Conservation (phyloP, 78 protist genomes). For the Cavenderia fasciculata region DNA sequence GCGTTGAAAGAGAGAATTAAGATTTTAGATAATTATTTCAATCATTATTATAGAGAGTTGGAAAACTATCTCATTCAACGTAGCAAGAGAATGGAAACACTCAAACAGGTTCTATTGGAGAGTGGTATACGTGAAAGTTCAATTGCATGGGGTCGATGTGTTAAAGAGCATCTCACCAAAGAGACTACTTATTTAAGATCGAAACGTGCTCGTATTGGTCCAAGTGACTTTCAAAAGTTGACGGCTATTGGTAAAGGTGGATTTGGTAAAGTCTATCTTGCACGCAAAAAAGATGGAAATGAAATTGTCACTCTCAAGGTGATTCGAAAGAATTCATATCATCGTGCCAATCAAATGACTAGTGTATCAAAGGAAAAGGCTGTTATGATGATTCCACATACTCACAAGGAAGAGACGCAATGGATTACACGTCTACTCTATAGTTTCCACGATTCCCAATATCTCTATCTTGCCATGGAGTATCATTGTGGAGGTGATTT, state of each 20-base stretch:
- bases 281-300: conserved; percentile 47
- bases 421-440: conserved; percentile 74
- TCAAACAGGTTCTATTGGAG: conserved; percentile 19
- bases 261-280: conserved; percentile 29
- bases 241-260: conserved; percentile 72
- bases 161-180: conserved; percentile 31
- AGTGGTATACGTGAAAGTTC: conserved; percentile 32
- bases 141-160: conserved; percentile 43
- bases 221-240: conserved; percentile 34
- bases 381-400: conserved; percentile 71
- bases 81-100: conserved; percentile 41
- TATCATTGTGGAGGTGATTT: conserved; percentile 92
- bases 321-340: conserved; percentile 33
- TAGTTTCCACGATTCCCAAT: conserved; percentile 74
- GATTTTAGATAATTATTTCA: conserved; percentile 61
- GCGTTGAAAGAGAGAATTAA: conserved; percentile 51
- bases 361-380: conserved; percentile 50
- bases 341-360: conserved; percentile 74
- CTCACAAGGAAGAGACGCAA: conserved; percentile 34
- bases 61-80: conserved; percentile 49
- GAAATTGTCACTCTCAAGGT: conserved; percentile 67
- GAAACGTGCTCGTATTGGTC: conserved; percentile 52
- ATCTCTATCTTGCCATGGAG: conserved; percentile 75
- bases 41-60: conserved; percentile 55
- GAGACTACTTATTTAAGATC: conserved; percentile 43